These are phyloP conservation scores for Fusarium continuum DNA, from an alignment of 2,329 filamentous ascomycete genomes.

Conservation along the genomic window DNA sequence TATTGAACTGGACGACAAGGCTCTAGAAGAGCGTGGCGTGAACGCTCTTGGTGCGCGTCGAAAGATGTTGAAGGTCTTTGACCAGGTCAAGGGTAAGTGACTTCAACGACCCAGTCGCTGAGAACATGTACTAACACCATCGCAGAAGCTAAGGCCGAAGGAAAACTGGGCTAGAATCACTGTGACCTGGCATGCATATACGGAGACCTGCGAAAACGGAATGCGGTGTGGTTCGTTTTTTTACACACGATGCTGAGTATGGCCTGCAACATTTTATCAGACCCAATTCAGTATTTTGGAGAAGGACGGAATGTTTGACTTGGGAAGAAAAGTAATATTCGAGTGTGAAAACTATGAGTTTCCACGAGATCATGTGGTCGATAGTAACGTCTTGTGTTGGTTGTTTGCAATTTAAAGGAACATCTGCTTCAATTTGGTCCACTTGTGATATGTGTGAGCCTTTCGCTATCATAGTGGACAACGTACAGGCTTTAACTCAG, in stretches of 20 bases:
- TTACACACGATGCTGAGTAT: conserved; percentile 3
- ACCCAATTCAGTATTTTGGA: neutral
- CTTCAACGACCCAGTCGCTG: neutral
- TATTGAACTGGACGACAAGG: conserved; percentile 90
- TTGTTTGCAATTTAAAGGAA: neutral
- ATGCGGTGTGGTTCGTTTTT: conserved; percentile 3
- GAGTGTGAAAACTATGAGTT: conserved; percentile 14
- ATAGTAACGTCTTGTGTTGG: conserved; percentile 26
- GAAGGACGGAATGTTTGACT: neutral
- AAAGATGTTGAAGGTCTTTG: conserved; percentile 99
- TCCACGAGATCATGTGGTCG: conserved; percentile 18
- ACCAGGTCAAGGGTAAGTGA: conserved; percentile 81
- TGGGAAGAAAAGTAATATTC: conserved; percentile 23
- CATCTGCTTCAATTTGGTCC: neutral
- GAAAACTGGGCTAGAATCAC: conserved; percentile 65
- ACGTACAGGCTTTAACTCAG: too few species aligned
- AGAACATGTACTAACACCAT: conserved; percentile 28
- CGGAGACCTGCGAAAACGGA: conserved; percentile 10
- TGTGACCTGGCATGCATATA: conserved; percentile 17
- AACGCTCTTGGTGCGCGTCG: conserved; percentile 93
- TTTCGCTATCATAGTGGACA: too few species aligned
- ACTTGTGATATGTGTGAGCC: too few species aligned
- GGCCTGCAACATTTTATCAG: conserved; percentile 11
- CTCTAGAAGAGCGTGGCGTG: conserved; percentile 89
- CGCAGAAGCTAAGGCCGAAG: conserved; percentile 76